Base-by-base conservation (phyloP, 1,284 basidiomycete genomes). In the Neotropicomus parvogracilis region DNA sequence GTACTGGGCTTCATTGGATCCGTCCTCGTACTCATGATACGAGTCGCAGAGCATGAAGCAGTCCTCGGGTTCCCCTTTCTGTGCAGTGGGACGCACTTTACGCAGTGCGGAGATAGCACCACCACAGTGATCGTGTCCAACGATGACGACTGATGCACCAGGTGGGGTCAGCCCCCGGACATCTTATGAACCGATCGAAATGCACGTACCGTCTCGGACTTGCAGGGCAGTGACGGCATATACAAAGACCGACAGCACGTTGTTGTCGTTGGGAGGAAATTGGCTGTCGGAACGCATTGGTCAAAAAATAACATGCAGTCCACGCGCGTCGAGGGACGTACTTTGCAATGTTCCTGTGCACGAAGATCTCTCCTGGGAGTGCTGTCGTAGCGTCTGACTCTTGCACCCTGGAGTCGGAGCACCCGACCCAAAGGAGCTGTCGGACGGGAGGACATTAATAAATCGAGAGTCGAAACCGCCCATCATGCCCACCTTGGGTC, bases 381-480 rank as follows among this genome's bases (percentile, higher is more conserved):
- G 65, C 55, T 7, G 48, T 54, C 14, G 62, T 62, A 21, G 69
- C 59, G 29, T 74, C 70, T 2, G 66, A 67, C 48, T 73, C 76
- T 7, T 72, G 72, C 2, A 78, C 69, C 21, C 77, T 66, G 3
- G 74, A 75, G 56, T 79, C 78, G 11, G 73, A 68, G 58, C 77
- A 78, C 7, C 78, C 80, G 40, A 83, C 66, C 80, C 80, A 83
- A 44, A 81, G 70, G 28, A 73, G 53, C 66, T 77, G 5, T 40
- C 12, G n/a, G 3, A n/a, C 3, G n/a, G 6, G 12, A 10, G 21
- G 1, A 16, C 2, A n/a, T 44, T 32, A 19, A 46, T 10, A 8
- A 10, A 13, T n/a, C 11, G 9, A 27, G 17, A 20, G 29, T 32
- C n/a, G 9, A 8, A 10, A 31, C 12, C 1, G 13, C 26, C 11